A percentile compares a stretch with the other conserved stretches of the same genome.
phyloP scores from a whole-genome alignment of 2,329 filamentous ascomycete species.

The Calonectria pseudoreteaudii region DNA sequence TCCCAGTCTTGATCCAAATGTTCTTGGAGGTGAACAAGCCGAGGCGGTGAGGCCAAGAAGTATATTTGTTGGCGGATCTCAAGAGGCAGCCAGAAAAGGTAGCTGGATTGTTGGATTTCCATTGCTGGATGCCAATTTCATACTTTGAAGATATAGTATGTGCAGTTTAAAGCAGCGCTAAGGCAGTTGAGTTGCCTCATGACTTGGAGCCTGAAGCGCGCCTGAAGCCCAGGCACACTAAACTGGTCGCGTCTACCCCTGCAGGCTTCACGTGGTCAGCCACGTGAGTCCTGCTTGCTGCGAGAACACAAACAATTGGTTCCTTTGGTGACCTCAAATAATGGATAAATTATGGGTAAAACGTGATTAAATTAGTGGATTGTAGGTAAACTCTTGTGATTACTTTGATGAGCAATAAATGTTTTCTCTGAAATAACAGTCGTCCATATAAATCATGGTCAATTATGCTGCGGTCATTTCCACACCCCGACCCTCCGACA shows the following conservation, averaged over 20 bases:
- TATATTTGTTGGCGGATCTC: not conserved
- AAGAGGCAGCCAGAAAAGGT: not conserved
- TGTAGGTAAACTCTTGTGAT: not conserved
- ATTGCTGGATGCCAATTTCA: not conserved
- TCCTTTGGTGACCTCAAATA: not conserved
- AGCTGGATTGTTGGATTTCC: not conserved
- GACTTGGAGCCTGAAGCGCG: too few species aligned
- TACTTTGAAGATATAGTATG: not conserved
- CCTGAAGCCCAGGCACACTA: not conserved
- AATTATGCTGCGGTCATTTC: too few species aligned
- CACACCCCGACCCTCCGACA: too few species aligned
- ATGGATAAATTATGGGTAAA: not conserved
- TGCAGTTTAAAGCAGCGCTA: not conserved
- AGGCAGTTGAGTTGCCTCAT: too few species aligned
- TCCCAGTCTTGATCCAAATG: not conserved
- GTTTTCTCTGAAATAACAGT: too few species aligned
- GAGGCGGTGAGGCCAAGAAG: not conserved
- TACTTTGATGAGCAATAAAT: too few species aligned
- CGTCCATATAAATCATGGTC: too few species aligned
- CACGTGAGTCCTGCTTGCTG: not conserved
- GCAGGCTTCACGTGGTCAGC: not conserved
- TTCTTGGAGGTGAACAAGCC: not conserved
- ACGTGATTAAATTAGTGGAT: not conserved
- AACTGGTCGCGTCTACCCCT: not conserved
- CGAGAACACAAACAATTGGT: not conserved